Conservation (phyloP, 1,139 yeast genomes). For the Magnusiomyces clavatus region DNA sequence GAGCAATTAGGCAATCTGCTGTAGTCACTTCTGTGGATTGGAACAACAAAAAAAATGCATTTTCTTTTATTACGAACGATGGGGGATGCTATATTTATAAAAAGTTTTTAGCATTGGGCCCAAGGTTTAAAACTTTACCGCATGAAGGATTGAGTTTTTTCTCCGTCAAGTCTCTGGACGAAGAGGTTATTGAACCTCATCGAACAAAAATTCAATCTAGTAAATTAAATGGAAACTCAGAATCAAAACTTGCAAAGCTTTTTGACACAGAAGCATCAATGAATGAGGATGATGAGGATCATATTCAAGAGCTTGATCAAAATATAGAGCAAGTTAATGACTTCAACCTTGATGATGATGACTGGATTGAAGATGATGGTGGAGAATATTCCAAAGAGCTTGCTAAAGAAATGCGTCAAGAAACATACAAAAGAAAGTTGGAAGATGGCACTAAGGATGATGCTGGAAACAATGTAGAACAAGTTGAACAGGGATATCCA, state of each 20-base stretch:
- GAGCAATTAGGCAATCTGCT: neutral
- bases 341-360: slow-evolving; percentile 29
- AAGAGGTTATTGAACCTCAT: no score
- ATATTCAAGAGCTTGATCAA: neutral
- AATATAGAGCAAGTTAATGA: slow-evolving; percentile 22
- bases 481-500: neutral
- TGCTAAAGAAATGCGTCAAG: slow-evolving; percentile 7
- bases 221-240: neutral
- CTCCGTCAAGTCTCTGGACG: no score
- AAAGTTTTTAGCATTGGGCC: slow-evolving; percentile 24
- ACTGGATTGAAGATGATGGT: slow-evolving; percentile 51
- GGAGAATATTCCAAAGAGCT: slow-evolving; percentile 35
- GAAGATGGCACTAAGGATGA: slow-evolving; percentile 2
- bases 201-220: no score
- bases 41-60: neutral
- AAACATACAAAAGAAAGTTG: neutral
- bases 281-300: no score
- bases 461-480: slow-evolving; percentile 8
- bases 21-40: neutral
- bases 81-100: neutral
- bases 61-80: neutral
- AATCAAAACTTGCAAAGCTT: neutral
- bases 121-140: slow-evolving; percentile 1
- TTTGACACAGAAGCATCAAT: neutral
- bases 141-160: no score